Evolutionary conservation across 2,329 filamentous ascomycete genomes (phyloP).

Genomic region (Penicillium sp.): DNA sequence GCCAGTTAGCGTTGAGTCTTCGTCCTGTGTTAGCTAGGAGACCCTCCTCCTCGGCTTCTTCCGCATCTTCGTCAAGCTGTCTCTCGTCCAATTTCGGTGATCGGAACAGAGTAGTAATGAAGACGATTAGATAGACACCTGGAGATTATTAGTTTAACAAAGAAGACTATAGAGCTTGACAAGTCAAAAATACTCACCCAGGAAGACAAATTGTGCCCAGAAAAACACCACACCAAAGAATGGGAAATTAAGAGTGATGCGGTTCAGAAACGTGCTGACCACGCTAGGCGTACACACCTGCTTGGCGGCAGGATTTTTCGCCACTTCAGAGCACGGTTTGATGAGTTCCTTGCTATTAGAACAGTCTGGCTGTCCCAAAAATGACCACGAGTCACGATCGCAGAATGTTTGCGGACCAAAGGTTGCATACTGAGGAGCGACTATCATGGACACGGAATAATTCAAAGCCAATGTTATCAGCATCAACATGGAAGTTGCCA

Average conservation of each 20-base stretch:
- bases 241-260: constrained; percentile 90
- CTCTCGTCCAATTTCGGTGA: constrained; percentile 76
- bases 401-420: constrained; percentile 96
- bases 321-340: constrained; percentile 78
- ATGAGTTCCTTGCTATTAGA: constrained; percentile 68
- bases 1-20: constrained; percentile 84
- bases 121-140: constrained; percentile 77
- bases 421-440: constrained; percentile 93
- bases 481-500: constrained; percentile 88
- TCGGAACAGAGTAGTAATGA: constrained; percentile 77
- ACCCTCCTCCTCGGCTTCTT: constrained; percentile 92
- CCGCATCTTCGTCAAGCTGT: constrained; percentile 84
- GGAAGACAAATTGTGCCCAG: constrained; percentile 93
- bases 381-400: constrained; percentile 66
- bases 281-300: constrained; percentile 89
- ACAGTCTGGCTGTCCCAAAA: constrained; percentile 76
- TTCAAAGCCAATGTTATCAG: constrained; percentile 90
- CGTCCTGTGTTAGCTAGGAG: constrained; percentile 81
- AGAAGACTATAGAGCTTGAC: neutral
- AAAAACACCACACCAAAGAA: constrained; percentile 93
- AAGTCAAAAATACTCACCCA: constrained; percentile 55
- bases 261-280: constrained; percentile 90
- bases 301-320: constrained; percentile 70
- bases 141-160: neutral
- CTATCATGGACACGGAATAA: constrained; percentile 87